Conservation (phyloP, 2,329 filamentous ascomycete genomes). For the Fusarium annulatum region DNA sequence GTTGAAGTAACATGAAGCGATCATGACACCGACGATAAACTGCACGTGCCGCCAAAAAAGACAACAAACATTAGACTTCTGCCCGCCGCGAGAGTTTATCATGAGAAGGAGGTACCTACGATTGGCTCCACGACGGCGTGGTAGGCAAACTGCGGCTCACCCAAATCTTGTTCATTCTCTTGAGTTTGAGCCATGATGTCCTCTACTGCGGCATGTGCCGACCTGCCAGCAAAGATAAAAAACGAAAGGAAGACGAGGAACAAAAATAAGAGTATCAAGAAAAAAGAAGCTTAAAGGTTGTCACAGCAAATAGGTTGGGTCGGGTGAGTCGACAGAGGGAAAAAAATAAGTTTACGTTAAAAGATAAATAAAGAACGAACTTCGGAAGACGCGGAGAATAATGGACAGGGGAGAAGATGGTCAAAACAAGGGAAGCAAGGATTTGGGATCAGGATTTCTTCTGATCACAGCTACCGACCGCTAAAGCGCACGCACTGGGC, state of each 20-base stretch:
- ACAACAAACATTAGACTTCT: neutral
- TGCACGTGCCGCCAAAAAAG: conserved; percentile 6
- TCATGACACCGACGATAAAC: conserved; percentile 46
- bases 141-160: conserved; percentile 44
- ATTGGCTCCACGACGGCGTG: conserved; percentile 45
- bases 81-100: neutral
- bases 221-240: neutral
- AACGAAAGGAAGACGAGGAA: neutral
- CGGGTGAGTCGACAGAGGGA: neutral
- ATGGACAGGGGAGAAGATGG: neutral
- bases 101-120: conserved; percentile 25
- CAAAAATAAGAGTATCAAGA: neutral
- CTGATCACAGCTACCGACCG: neutral
- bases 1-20: conserved; percentile 46
- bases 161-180: conserved; percentile 36
- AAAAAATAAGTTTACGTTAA: neutral
- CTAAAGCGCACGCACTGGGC: neutral
- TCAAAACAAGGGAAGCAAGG: neutral
- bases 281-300: conserved; percentile 5
- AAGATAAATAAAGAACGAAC: neutral
- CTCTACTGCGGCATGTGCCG: conserved; percentile 1
- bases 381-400: conserved; percentile 29
- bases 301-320: neutral
- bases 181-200: conserved; percentile 19
- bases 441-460: conserved; percentile 8